A percentile compares a stretch with the other conserved stretches of the same genome.
Evolutionary conservation across 805 yeast genomes (phyloP).

Genomic region (Zygoascus bituminiphila): DNA sequence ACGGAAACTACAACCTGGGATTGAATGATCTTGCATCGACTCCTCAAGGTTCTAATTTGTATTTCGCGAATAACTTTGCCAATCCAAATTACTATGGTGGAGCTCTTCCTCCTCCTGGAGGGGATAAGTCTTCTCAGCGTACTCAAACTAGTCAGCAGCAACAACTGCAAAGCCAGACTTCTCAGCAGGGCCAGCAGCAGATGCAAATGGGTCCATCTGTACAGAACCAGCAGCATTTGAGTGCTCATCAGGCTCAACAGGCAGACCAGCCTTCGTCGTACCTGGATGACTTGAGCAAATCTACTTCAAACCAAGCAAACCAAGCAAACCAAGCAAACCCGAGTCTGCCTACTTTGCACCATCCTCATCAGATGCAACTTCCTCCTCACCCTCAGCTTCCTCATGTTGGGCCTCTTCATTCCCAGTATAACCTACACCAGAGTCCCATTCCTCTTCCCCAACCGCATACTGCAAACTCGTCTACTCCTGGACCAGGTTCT

Average conservation of each 20-base stretch:
- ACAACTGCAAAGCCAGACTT: slow-evolving; percentile 7
- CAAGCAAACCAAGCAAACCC: neutral
- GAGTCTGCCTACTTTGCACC: neutral
- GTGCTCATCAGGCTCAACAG: neutral
- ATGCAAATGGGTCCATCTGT: neutral
- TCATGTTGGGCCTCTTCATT: neutral
- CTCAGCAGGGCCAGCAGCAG: neutral
- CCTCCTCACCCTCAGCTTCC: slow-evolving; percentile 1
- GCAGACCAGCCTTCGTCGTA: neutral
- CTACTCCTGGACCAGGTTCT: neutral
- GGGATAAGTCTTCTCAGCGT: neutral
- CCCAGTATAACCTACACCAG: neutral
- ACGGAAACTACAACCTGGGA: neutral
- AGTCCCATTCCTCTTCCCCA: neutral
- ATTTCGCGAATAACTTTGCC: neutral
- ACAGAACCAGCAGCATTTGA: neutral
- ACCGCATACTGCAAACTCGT: neutral
- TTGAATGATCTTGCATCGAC: neutral
- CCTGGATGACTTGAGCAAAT: neutral
- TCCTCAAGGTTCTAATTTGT: neutral
- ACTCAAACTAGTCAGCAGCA: neutral
- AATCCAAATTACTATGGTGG: neutral
- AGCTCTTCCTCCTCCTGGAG: neutral
- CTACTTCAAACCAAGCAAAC: neutral
- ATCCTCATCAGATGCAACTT: slow-evolving; percentile 1